Conservation (phyloP, 164 flowering plant genomes). For the Aristolochia contorta region DNA sequence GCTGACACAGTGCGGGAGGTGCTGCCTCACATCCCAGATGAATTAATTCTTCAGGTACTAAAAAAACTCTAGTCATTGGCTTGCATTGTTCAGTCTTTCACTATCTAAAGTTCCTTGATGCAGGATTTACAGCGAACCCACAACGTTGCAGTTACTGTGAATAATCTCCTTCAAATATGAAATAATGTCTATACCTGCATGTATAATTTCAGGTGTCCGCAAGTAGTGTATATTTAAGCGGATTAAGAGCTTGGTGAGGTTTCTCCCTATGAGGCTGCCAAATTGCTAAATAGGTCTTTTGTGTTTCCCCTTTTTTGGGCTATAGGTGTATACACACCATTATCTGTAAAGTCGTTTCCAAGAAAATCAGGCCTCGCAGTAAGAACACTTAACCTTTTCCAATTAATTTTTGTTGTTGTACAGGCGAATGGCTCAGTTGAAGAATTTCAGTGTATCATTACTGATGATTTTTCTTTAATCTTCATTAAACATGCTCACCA, state of each 20-base stretch:
- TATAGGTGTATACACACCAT: too few relatives aligned
- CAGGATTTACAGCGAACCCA: slow-evolving; percentile 94
- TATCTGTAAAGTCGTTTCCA: too few relatives aligned
- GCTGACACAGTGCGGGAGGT: slow-evolving; percentile 92
- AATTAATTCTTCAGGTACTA: slow-evolving; percentile 77
- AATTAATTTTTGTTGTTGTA: too few relatives aligned
- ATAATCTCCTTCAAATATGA: slow-evolving; percentile 94
- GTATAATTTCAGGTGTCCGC: slow-evolving; percentile 1
- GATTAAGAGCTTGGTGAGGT: not conserved
- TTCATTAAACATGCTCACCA: too few relatives aligned
- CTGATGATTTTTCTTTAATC: too few relatives aligned
- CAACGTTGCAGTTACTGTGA: slow-evolving; percentile 76
- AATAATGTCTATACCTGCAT: slow-evolving; percentile 4
- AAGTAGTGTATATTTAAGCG: slow-evolving; percentile 13
- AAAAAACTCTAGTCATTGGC: not conserved
- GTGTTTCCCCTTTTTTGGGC: too few relatives aligned
- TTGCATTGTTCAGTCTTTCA: not conserved
- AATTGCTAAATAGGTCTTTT: too few relatives aligned
- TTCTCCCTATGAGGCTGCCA: too few relatives aligned
- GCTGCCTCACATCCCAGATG: slow-evolving; percentile 90
- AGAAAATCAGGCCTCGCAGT: too few relatives aligned
- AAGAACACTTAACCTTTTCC: too few relatives aligned
- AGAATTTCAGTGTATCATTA: too few relatives aligned
- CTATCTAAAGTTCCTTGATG: slow-evolving; percentile 3
- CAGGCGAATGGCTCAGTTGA: too few relatives aligned